These are phyloP conservation scores for Musa beccarii DNA, from an alignment of 176 grass and related monocot genomes.

Conservation along the genomic window DNA sequence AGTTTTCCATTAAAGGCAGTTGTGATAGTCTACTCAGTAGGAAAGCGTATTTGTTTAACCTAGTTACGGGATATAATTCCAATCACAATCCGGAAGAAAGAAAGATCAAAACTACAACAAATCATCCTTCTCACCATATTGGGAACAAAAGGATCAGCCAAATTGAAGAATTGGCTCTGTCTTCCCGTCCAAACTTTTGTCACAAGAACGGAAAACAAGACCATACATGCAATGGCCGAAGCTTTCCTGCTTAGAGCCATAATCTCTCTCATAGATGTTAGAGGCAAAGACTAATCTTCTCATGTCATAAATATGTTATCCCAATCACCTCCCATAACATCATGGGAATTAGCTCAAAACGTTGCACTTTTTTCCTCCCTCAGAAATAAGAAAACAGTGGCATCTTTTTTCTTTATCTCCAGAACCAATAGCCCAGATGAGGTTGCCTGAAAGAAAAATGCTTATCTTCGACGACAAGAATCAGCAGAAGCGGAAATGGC, in stretches of 20 bases:
- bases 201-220: not conserved
- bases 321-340: not conserved
- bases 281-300: not conserved
- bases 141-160: not conserved
- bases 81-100: not conserved
- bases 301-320: not conserved
- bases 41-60: too few relatives aligned
- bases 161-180: not conserved
- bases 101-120: not conserved
- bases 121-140: not conserved
- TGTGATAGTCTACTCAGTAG: too few relatives aligned
- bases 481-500: too few relatives aligned
- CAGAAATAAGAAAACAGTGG: not conserved
- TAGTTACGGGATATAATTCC: too few relatives aligned
- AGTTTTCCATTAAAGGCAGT: too few relatives aligned
- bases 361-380: not conserved
- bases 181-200: not conserved
- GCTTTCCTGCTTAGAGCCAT: not conserved
- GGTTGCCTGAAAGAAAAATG: not conserved
- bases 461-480: too few relatives aligned
- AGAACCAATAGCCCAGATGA: not conserved
- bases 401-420: not conserved
- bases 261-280: not conserved
- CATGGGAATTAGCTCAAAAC: not conserved
- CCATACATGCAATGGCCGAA: not conserved